Evolutionary conservation across 2,329 filamentous ascomycete genomes (phyloP).

Genomic region (Alternaria arborescens): DNA sequence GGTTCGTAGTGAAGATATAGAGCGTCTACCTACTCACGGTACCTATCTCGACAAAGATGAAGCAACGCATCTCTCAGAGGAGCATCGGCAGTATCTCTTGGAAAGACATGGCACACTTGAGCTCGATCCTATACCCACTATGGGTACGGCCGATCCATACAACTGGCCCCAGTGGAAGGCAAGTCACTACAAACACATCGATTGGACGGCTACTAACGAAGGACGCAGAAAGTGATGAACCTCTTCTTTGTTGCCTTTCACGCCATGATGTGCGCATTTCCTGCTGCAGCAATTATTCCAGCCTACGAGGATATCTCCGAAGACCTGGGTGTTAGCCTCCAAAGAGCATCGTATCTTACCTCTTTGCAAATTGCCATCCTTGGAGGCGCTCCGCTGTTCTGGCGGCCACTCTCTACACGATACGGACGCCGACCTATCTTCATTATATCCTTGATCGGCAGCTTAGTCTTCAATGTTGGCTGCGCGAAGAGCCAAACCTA

Average conservation of each 20-base stretch:
- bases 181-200: constrained; percentile 3
- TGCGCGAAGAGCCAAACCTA: constrained; percentile 62
- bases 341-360: constrained; percentile 62
- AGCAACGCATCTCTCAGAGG: constrained; percentile 50
- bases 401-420: constrained; percentile 63
- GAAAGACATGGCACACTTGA: constrained; percentile 63
- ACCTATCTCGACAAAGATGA: constrained; percentile 40
- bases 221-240: constrained; percentile 60
- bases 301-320: constrained; percentile 63
- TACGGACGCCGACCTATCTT: constrained; percentile 65
- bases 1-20: constrained; percentile 30
- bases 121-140: constrained; percentile 62
- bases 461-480: constrained; percentile 62
- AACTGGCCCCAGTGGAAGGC: constrained; percentile 65
- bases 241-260: constrained; percentile 65
- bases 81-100: constrained; percentile 61
- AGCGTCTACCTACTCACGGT: constrained; percentile 38
- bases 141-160: constrained; percentile 62
- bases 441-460: constrained; percentile 59
- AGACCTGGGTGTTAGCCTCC: constrained; percentile 60
- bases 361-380: constrained; percentile 65
- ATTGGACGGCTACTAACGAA: background rate
- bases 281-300: constrained; percentile 62
- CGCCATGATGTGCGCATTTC: constrained; percentile 66
- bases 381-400: constrained; percentile 64